phyloP scores from a whole-genome alignment of 1,139 yeast species.

The Yamadazyma dushanensis region DNA sequence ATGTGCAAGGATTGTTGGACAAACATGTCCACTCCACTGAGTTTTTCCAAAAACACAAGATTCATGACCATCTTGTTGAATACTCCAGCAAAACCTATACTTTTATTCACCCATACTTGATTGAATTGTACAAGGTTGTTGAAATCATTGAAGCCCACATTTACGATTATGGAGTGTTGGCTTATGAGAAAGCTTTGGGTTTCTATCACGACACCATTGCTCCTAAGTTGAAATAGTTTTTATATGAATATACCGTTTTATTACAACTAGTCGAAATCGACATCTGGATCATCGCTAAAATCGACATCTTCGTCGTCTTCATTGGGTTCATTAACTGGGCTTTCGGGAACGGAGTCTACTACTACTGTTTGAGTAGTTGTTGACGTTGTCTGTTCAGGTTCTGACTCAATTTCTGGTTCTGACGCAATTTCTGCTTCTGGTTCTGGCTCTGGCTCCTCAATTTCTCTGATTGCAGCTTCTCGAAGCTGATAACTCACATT shows the following conservation, averaged over 20 bases:
- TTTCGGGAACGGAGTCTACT: too few relatives aligned
- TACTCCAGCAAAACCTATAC: slow-evolving; percentile 17
- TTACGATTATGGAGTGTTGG: slow-evolving; percentile 20
- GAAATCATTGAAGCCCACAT: slow-evolving; percentile 33
- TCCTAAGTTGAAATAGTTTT: slow-evolving; percentile 9
- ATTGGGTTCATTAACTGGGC: too few relatives aligned
- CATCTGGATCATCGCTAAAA: slow-evolving; percentile 13
- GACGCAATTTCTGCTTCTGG: slow-evolving; percentile 1
- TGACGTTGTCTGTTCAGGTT: background rate
- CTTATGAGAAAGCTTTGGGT: slow-evolving; percentile 14
- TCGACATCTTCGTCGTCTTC: slow-evolving; percentile 8
- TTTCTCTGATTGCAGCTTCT: slow-evolving; percentile 36
- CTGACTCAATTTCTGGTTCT: too few relatives aligned
- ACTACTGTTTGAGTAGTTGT: background rate
- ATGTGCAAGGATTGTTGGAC: slow-evolving; percentile 34
- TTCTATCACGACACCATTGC: slow-evolving; percentile 7
- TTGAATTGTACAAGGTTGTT: slow-evolving; percentile 29
- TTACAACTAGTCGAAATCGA: slow-evolving; percentile 10
- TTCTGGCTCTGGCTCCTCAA: slow-evolving; percentile 2
- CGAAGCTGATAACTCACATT: slow-evolving; percentile 77
- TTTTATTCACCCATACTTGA: slow-evolving; percentile 29
- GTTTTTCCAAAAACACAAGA: slow-evolving; percentile 33
- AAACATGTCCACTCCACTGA: slow-evolving; percentile 38
- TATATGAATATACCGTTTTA: slow-evolving; percentile 4
- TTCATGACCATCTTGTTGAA: slow-evolving; percentile 28